Percentiles rank a stretch among this genome's conserved stretches.
Evolutionary conservation across 2,329 filamentous ascomycete genomes (phyloP).

Genomic region (Tolypocladium inflatum): DNA sequence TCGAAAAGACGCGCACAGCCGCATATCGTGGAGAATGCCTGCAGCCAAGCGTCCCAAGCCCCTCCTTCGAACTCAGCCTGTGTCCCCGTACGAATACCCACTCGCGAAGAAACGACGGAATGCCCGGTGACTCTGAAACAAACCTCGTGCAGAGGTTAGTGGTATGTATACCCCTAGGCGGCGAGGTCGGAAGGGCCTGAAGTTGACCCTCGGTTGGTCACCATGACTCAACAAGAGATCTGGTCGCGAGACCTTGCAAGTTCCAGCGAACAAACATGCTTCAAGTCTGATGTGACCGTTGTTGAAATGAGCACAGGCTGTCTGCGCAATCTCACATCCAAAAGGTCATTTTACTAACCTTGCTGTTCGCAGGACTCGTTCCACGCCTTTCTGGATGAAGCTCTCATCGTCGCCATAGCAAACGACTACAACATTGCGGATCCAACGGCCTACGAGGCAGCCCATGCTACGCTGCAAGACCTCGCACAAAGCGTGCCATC

Average conservation of each 20-base stretch:
- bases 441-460: conserved; percentile 38
- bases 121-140: conserved; percentile 12
- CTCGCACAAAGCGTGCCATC: conserved; percentile 53
- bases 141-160: conserved; percentile 17
- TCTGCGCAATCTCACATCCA: neutral
- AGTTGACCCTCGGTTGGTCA: neutral
- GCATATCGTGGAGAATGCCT: neutral
- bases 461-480: conserved; percentile 50
- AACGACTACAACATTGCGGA: conserved; percentile 61
- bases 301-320: neutral
- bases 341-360: neutral
- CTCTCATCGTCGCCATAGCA: conserved; percentile 66
- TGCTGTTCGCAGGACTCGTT: conserved; percentile 50
- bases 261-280: neutral
- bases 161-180: conserved; percentile 12
- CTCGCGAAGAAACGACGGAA: conserved; percentile 6
- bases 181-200: neutral
- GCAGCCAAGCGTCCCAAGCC: neutral
- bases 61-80: neutral
- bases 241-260: neutral
- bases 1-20: neutral
- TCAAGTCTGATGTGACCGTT: neutral
- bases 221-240: neutral
- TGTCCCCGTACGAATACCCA: neutral
- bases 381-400: conserved; percentile 65